Percentiles rank a stretch among this genome's conserved stretches.
Evolutionary conservation across 805 yeast genomes (phyloP).

Genomic region (Saccharomycodes ludwigii): DNA sequence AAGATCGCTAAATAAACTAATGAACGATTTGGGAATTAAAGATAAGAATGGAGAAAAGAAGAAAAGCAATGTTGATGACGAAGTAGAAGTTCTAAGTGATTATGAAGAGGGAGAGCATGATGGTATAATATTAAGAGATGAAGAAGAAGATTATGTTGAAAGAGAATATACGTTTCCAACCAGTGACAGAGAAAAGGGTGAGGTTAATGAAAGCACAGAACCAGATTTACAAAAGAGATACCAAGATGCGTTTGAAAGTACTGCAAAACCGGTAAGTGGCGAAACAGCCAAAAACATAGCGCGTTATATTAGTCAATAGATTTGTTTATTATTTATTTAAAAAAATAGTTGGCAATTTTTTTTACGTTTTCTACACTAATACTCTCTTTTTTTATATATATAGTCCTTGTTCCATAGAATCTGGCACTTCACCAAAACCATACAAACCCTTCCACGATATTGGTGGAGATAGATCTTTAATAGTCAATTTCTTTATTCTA

Average conservation of each 20-base stretch:
- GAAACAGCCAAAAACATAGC: conserved; percentile 66
- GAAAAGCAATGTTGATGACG: conserved; percentile 37
- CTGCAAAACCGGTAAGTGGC: conserved; percentile 49
- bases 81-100: conserved; percentile 40
- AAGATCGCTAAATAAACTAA: conserved; percentile 53
- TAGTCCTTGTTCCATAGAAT: conserved; percentile 66
- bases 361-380: neutral
- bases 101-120: conserved; percentile 31
- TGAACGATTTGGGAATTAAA: conserved; percentile 75
- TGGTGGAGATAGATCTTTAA: conserved; percentile 39
- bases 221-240: conserved; percentile 52
- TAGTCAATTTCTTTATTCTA: conserved; percentile 28
- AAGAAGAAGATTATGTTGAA: conserved; percentile 34
- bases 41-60: conserved; percentile 22
- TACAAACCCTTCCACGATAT: conserved; percentile 78
- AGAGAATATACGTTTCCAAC: conserved; percentile 66
- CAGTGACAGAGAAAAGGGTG: conserved; percentile 47
- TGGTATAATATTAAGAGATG: conserved; percentile 29
- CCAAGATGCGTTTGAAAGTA: conserved; percentile 55
- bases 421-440: conserved; percentile 57
- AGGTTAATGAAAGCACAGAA: conserved; percentile 32
- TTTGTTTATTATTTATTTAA: conserved; percentile 1
- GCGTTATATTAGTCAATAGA: conserved; percentile 38
- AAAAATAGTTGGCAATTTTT: neutral
- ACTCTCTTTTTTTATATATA: conserved; percentile 22